Percentiles rank a stretch among this genome's conserved stretches.
phyloP scores from a whole-genome alignment of 495 filamentous ascomycete genomes.

The Aspergillus sclerotioniger region DNA sequence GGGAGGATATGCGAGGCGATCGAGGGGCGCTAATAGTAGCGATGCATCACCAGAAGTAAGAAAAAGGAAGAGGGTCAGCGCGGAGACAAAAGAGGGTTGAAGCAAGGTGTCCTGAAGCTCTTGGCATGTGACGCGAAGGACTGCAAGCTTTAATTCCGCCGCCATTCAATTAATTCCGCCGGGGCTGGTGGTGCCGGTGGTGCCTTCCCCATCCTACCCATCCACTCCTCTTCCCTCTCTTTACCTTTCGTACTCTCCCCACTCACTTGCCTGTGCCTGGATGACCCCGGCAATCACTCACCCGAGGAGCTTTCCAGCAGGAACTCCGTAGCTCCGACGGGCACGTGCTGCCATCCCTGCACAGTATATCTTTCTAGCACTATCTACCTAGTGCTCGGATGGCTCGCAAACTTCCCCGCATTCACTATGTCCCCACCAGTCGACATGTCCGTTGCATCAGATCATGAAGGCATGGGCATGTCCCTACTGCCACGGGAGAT shows the following conservation, averaged over 20 bases:
- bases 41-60: slow-evolving; percentile 1
- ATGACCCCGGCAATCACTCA: too few species aligned
- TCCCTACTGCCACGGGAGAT: slow-evolving; percentile 41
- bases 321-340: neutral
- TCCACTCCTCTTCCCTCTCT: too few species aligned
- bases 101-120: slow-evolving; percentile 52
- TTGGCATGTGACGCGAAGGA: slow-evolving; percentile 37
- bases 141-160: too few species aligned
- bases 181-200: too few species aligned
- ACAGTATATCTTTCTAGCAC: too few species aligned
- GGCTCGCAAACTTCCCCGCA: slow-evolving; percentile 4
- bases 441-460: slow-evolving; percentile 5
- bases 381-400: neutral
- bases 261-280: too few species aligned
- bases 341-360: neutral
- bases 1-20: neutral
- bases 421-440: slow-evolving; percentile 10
- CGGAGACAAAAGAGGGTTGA: slow-evolving; percentile 17
- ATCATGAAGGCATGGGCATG: slow-evolving; percentile 18
- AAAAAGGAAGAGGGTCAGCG: neutral
- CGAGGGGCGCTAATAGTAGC: neutral
- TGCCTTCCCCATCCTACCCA: too few species aligned
- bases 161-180: too few species aligned
- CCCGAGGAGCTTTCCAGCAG: too few species aligned
- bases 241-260: too few species aligned